Evolutionary conservation across 2,329 filamentous ascomycete species (phyloP), one percentile per base, ranked within the genome.

Genomic region (Aureobasidium melanogenum): DNA sequence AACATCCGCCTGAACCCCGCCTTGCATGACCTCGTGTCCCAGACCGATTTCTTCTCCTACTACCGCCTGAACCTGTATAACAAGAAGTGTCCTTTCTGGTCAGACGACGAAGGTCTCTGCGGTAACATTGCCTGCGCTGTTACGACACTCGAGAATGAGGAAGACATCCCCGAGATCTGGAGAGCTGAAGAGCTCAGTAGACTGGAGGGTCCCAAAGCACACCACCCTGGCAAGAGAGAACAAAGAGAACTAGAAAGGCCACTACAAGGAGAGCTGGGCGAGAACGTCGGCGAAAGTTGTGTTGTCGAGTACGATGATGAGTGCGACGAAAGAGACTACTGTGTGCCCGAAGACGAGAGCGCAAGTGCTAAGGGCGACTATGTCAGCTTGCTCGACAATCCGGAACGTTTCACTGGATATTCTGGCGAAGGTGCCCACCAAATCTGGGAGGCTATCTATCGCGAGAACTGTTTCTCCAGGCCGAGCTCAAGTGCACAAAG

Each of bases 301-400:
- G 91, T 99, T 48, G 87, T 97, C 19, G 94, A 99, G 76, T 96
- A 96, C 71, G 93, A 97, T 69, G 93, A 97, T 70, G 93, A 97
- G 75, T 96, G 91, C 75, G 93, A 97, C 76, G 89, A 97, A 67
- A 84, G 94, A 66, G 94, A 99, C 73, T 99, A 97, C 74, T 99
- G 94, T 75, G 85, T 97, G 5, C 91, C 91, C 0, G 94, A 99
- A 69, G 94, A 99, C 71, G 92, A 97, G 76, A 89, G 89, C 69
- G 86, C 88, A 7, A 82, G 82, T 54, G 88, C 84, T 10, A 96
- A 96, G 74, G 94, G 94, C 43, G 94, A 97, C 79, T 99, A 99
- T 72, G 94, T 99, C 69, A 96, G 90, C 75, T 80, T 99, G 66
- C 80, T 95, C 54, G 88, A 91, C 72, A 99, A 99, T 71, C 93